A percentile compares a stretch with the other conserved stretches of the same genome.
These are phyloP conservation scores for Curvularia eragrostidis DNA, from an alignment of 2,329 filamentous ascomycete genomes.

Conservation along the genomic window DNA sequence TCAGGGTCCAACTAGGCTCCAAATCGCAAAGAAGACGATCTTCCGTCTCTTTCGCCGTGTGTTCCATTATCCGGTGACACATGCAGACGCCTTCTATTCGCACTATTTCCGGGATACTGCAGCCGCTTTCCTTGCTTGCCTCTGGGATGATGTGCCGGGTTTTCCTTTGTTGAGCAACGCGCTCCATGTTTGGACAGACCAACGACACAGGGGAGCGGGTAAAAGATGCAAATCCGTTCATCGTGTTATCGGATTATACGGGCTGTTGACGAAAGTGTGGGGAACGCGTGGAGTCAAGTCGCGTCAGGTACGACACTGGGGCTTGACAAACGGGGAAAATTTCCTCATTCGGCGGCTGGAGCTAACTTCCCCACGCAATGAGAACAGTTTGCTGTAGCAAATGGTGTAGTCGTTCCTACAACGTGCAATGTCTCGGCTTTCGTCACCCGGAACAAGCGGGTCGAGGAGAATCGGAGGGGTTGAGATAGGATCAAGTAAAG, in stretches of 20 bases:
- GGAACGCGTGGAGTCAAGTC: slow-evolving; percentile 18
- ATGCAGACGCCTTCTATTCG: background rate
- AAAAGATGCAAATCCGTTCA: slow-evolving; percentile 6
- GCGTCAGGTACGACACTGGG: slow-evolving; percentile 5
- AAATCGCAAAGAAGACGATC: slow-evolving; percentile 6
- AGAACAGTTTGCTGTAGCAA: background rate
- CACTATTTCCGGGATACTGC: background rate
- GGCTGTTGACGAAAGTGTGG: slow-evolving; percentile 25
- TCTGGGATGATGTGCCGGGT: background rate
- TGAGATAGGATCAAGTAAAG: background rate
- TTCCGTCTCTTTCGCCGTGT: background rate
- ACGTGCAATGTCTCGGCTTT: background rate
- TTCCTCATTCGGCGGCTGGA: slow-evolving; percentile 21
- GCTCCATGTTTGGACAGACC: background rate
- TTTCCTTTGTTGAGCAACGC: slow-evolving; percentile 1
- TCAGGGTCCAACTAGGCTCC: slow-evolving; percentile 17
- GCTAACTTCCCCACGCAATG: slow-evolving; percentile 7
- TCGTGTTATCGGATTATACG: slow-evolving; percentile 21
- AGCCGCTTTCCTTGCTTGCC: background rate
- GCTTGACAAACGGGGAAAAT: slow-evolving; percentile 28
- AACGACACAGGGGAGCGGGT: background rate
- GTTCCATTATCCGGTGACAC: background rate
- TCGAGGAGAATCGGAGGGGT: background rate
- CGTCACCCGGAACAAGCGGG: background rate
- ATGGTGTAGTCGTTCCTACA: background rate